Base-by-base conservation (phyloP, 2,329 filamentous ascomycete genomes). In the Camillea tinctor region DNA sequence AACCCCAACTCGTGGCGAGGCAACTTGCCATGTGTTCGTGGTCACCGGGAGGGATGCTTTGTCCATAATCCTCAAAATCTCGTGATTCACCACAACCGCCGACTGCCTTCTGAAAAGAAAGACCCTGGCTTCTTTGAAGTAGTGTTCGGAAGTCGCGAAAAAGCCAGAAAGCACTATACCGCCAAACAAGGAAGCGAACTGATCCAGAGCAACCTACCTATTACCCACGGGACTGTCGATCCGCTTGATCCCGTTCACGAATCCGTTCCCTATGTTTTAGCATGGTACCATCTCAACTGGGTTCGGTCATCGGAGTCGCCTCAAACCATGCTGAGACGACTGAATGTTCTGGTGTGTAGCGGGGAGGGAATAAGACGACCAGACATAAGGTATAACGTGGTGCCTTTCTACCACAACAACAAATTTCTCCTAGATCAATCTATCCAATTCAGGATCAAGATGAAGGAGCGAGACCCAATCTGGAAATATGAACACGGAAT, bases 201-300 rank as follows among this genome's bases (percentile, higher is more conserved):
- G 2, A 44, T 44, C 6, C n/a, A 15, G 36, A 17, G 5, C 36
- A n/a, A 44, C 36, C n/a, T 44, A 7, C 6, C 17, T 6, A 44
- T 44, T n/a, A 11, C 64, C 21, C 54, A 52, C 9, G 48, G 55
- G 5, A 62, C 52, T 21, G 60, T 49, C 19, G 61, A 65, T 40
- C 61, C 65, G 4, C 63, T 66, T 11, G 55, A 60, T 24, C 56
- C 57, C 2, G 51, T 64, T 7, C 60, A 67, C 44, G 13, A 40
- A 4, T 65, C 61, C 1, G 62, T 66, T 21, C 58, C 40, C 21
- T 67, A 63, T 53, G 48, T 55, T 52, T 26, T 66, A 17, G 61
- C 63, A 6, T 66, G 57, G 30, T 64, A 64, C 30, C 65, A 67
- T 54, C 49, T 66, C 49, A 11, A 63, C 52, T 62, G 64, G 65